Percentiles rank a stretch among this genome's conserved stretches.
Evolutionary conservation across 257 asterid genomes (phyloP).

Genomic region (Capsicum chinense): DNA sequence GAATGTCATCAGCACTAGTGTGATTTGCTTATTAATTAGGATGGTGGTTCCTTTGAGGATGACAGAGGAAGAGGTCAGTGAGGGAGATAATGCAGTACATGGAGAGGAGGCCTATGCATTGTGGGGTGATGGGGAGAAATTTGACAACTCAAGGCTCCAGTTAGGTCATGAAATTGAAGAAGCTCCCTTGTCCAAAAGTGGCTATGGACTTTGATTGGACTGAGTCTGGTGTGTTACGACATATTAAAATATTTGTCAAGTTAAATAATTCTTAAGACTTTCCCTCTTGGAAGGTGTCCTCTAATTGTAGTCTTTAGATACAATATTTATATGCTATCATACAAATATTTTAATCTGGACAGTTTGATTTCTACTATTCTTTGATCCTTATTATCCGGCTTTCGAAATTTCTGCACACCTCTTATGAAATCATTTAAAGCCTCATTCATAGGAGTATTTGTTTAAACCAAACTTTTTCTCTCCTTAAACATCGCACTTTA

Average conservation of each 20-base stretch:
- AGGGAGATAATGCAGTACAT: conserved; percentile 76
- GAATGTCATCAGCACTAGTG: conserved; percentile 57
- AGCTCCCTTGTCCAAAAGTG: conserved; percentile 32
- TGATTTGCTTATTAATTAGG: conserved; percentile 64
- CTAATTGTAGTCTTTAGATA: not conserved
- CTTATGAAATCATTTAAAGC: not conserved
- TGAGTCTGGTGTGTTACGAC: not conserved
- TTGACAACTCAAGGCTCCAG: conserved; percentile 50
- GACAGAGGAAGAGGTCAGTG: conserved; percentile 54
- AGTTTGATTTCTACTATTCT: not conserved
- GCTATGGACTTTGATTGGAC: conserved; percentile 18
- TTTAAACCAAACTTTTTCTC: too few species aligned
- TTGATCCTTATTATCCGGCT: not conserved
- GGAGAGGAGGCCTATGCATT: conserved; percentile 85
- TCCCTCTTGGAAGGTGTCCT: not conserved
- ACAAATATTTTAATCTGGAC: not conserved
- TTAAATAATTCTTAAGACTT: conserved; percentile 24
- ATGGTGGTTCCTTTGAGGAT: conserved; percentile 55
- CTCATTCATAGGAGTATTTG: not conserved
- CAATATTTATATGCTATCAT: not conserved
- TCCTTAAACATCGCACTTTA: too few species aligned
- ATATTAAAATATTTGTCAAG: not conserved
- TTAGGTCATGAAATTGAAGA: conserved; percentile 49
- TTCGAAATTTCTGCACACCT: not conserved
- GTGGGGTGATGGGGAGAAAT: conserved; percentile 82